These are phyloP conservation scores for Neonectria hederae DNA, from an alignment of 2,329 filamentous ascomycete species.

Conservation along the genomic window DNA sequence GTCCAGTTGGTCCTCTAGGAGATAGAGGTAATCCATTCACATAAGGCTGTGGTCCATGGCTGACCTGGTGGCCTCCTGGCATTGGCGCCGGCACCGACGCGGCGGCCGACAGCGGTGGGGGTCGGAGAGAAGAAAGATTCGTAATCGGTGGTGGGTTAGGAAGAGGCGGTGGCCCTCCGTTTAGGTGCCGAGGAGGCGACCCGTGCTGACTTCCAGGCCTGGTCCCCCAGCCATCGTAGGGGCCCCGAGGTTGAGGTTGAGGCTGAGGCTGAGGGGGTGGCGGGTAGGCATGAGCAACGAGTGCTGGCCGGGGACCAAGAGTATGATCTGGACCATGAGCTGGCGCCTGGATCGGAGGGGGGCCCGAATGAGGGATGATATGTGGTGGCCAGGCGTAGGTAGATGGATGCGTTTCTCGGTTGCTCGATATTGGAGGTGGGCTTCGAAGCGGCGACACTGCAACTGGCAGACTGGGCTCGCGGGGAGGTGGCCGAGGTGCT, in stretches of 20 bases:
- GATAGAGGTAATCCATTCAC: constrained; percentile 60
- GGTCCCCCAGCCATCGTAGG: constrained; percentile 58
- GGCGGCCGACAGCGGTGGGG: constrained; percentile 56
- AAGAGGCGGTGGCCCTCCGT: constrained; percentile 55
- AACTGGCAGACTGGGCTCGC: constrained; percentile 30
- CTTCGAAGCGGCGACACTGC: constrained; percentile 41
- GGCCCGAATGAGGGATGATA: constrained; percentile 33
- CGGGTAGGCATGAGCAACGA: constrained; percentile 42
- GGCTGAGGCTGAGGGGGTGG: constrained; percentile 41
- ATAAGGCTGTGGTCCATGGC: constrained; percentile 45
- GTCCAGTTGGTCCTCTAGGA: constrained; percentile 57
- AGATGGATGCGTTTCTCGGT: constrained; percentile 39
- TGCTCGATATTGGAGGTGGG: constrained; percentile 41
- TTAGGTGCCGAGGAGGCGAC: constrained; percentile 59
- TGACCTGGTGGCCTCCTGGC: constrained; percentile 53
- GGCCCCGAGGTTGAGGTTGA: constrained; percentile 36
- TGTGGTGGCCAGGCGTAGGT: constrained; percentile 42
- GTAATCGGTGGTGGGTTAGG: constrained; percentile 44
- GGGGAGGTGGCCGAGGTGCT: constrained; percentile 28
- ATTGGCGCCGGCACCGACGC: constrained; percentile 54
- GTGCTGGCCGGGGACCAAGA: constrained; percentile 42
- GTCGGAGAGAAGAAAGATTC: constrained; percentile 58
- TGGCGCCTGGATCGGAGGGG: constrained; percentile 37
- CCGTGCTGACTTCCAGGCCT: constrained; percentile 60
- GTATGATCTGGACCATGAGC: constrained; percentile 40